phyloP scores from a whole-genome alignment of 768 basidiomycete species.

The Phylloporus rhodoxanthus region DNA sequence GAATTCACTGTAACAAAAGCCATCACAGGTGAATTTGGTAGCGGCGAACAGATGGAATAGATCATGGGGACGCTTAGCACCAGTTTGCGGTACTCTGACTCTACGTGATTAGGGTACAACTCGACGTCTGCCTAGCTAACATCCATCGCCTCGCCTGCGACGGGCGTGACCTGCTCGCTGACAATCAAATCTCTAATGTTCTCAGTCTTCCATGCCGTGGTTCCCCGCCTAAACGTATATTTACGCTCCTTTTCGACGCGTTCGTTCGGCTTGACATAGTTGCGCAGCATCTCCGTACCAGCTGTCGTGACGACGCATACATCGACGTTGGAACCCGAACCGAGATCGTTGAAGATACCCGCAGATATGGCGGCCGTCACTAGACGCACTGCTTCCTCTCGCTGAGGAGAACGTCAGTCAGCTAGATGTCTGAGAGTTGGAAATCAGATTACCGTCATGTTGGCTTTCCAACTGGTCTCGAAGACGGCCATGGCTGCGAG shows the following conservation, averaged over 20 bases:
- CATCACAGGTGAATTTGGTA: no score
- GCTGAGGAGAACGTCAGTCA: constrained; percentile 37
- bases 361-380: constrained; percentile 85
- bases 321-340: constrained; percentile 97
- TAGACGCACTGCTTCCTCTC: constrained; percentile 72
- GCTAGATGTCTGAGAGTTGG: background rate
- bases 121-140: constrained; percentile 45
- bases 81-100: no score
- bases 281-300: constrained; percentile 88
- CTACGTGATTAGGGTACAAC: constrained; percentile 7
- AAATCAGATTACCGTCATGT: constrained; percentile 61
- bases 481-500: constrained; percentile 99
- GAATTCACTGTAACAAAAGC: no score
- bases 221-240: constrained; percentile 72
- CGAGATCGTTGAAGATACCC: constrained; percentile 99
- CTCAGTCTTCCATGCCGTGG: constrained; percentile 87
- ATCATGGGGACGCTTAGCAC: no score
- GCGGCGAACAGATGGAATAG: no score
- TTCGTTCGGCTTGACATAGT: constrained; percentile 88
- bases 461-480: constrained; percentile 75
- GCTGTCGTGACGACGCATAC: constrained; percentile 89
- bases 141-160: constrained; percentile 74
- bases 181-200: constrained; percentile 65
- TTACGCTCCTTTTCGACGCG: constrained; percentile 71
- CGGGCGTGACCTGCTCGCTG: constrained; percentile 56